A percentile compares a stretch with the other conserved stretches of the same genome.
Evolutionary conservation across 192 early-diverging fungal genomes (phyloP).

Genomic region (Podochytrium sp.): DNA sequence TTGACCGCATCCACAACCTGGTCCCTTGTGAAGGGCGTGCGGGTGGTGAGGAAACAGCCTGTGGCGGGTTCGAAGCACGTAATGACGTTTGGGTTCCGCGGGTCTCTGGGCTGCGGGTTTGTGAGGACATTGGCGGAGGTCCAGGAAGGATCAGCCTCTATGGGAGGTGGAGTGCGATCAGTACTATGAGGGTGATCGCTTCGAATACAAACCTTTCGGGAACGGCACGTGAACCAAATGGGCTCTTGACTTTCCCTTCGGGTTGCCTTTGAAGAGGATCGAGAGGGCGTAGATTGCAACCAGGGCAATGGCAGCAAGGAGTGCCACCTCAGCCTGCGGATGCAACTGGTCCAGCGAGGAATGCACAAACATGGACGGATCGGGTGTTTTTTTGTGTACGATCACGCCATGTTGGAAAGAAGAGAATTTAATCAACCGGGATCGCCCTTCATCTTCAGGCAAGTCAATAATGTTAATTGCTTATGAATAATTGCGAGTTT

Average conservation of each 20-base stretch:
- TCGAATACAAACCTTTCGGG: not conserved
- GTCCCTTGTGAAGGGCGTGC: conserved; percentile 52
- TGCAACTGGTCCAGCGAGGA: too few relatives aligned
- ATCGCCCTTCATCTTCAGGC: too few relatives aligned
- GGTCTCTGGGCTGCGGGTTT: not conserved
- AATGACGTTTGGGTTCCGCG: conserved; percentile 57
- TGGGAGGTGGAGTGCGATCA: not conserved
- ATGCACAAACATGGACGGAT: too few relatives aligned
- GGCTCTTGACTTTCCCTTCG: conserved; percentile 3
- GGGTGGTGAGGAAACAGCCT: conserved; percentile 70
- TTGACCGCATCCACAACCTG: conserved; percentile 62
- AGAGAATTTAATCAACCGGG: too few relatives aligned
- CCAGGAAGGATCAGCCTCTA: not conserved
- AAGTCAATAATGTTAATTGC: too few relatives aligned
- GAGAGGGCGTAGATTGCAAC: not conserved
- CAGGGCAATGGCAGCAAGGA: not conserved
- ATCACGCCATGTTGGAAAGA: too few relatives aligned
- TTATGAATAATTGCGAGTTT: too few relatives aligned
- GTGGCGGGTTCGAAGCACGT: conserved; percentile 87
- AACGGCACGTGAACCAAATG: conserved; percentile 15
- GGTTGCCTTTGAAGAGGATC: not conserved
- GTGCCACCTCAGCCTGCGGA: not conserved
- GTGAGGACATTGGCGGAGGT: not conserved
- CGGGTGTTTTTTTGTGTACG: too few relatives aligned
- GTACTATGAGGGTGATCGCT: not conserved